These are phyloP conservation scores for Yarrowia sp. DNA, from an alignment of 805 yeast species.

Conservation along the genomic window DNA sequence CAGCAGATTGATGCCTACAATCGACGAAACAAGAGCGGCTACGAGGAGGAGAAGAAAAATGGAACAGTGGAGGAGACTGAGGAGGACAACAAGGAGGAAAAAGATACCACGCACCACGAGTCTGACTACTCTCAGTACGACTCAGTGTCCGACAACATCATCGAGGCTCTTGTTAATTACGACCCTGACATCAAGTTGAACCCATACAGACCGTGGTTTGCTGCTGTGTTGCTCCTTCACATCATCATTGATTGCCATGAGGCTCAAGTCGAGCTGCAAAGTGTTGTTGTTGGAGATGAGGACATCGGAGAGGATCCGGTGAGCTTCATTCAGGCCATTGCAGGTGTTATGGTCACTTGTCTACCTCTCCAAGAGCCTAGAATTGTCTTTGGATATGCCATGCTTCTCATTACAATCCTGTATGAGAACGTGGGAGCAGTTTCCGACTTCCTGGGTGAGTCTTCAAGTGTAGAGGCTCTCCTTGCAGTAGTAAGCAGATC, in stretches of 20 bases:
- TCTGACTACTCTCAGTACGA: background rate
- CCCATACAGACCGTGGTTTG: constrained; percentile 86
- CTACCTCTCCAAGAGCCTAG: constrained; percentile 64
- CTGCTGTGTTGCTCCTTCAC: constrained; percentile 60
- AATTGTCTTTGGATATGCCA: constrained; percentile 70
- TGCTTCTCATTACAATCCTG: constrained; percentile 70
- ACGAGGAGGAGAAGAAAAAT: constrained; percentile 2
- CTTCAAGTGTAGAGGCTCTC: constrained; percentile 62
- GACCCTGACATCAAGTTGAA: constrained; percentile 69
- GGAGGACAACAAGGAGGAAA: background rate
- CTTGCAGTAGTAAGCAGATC: constrained; percentile 59
- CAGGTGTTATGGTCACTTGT: constrained; percentile 67
- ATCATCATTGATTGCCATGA: constrained; percentile 30
- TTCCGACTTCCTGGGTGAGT: constrained; percentile 66
- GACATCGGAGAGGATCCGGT: constrained; percentile 61
- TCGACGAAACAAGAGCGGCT: constrained; percentile 32
- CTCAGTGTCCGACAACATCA: constrained; percentile 51
- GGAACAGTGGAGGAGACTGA: background rate
- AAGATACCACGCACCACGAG: background rate
- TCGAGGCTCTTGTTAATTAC: constrained; percentile 68
- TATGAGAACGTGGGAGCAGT: constrained; percentile 75
- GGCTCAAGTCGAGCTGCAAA: constrained; percentile 30
- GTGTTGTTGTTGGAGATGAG: constrained; percentile 51
- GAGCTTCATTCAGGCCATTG: constrained; percentile 66
- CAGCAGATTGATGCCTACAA: constrained; percentile 58